Conservation (phyloP, 2,329 filamentous ascomycete genomes). For the Calonectria multiphialidica region DNA sequence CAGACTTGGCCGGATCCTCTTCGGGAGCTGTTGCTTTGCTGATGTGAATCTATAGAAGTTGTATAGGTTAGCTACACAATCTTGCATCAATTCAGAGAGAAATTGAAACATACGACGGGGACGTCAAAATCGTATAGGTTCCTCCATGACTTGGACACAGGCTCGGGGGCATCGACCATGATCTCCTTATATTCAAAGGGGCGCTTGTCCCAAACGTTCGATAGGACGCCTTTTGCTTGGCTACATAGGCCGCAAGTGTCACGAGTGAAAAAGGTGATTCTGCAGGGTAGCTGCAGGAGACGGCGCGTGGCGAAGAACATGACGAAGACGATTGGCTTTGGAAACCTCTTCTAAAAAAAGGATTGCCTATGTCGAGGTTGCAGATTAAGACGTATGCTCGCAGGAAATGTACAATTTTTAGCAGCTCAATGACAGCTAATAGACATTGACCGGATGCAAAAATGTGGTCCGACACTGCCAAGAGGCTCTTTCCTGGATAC, state of each 20-base stretch:
- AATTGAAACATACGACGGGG: conserved; percentile 72
- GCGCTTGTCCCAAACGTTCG: conserved; percentile 73
- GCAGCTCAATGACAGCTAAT: background rate
- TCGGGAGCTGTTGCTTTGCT: conserved; percentile 66
- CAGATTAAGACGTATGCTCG: background rate
- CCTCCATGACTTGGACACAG: conserved; percentile 74
- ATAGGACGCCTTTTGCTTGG: conserved; percentile 76
- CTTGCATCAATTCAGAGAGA: background rate
- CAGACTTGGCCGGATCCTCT: conserved; percentile 66
- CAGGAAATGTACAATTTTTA: background rate
- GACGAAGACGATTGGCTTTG: conserved; percentile 12
- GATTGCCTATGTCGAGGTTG: background rate
- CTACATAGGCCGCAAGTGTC: conserved; percentile 78
- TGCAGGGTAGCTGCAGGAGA: conserved; percentile 63
- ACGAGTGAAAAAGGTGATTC: conserved; percentile 82
- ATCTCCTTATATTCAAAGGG: conserved; percentile 79
- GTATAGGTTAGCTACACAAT: background rate
- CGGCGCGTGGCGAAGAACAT: conserved; percentile 66
- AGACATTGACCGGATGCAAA: background rate
- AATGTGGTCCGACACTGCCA: conserved; percentile 25
- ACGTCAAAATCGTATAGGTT: conserved; percentile 85
- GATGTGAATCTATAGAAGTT: conserved; percentile 66
- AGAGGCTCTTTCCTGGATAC: background rate
- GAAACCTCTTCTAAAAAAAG: background rate
- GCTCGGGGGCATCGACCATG: conserved; percentile 78